A percentile compares a stretch with the other conserved stretches of the same genome.
Conservation (phyloP, 805 yeast species). For the Kurtzmaniella cleridarum region DNA sequence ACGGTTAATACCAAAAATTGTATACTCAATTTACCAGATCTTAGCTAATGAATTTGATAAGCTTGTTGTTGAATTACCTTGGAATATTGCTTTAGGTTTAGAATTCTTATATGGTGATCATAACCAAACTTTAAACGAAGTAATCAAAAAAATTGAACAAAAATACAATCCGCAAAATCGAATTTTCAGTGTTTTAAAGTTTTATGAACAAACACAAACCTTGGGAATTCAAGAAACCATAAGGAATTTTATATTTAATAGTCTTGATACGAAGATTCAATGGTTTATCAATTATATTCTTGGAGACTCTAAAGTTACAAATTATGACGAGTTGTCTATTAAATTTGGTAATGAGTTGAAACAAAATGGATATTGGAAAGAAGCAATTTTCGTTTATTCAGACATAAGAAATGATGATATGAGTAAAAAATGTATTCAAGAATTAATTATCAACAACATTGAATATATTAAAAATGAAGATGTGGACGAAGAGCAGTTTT, state of each 20-base stretch:
- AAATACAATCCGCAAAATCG: slow-evolving; percentile 13
- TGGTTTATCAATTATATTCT: slow-evolving; percentile 53
- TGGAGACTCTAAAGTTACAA: slow-evolving; percentile 8
- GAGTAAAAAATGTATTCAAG: slow-evolving; percentile 38
- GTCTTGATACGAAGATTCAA: slow-evolving; percentile 33
- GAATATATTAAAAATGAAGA: slow-evolving; percentile 18
- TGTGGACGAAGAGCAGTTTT: slow-evolving; percentile 24
- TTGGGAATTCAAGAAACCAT: slow-evolving; percentile 6
- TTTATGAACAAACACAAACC: slow-evolving; percentile 9
- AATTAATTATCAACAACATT: slow-evolving; percentile 29
- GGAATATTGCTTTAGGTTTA: slow-evolving; percentile 61
- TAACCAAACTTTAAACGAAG: slow-evolving; percentile 8
- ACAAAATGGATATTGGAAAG: slow-evolving; percentile 43
- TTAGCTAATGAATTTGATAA: slow-evolving; percentile 48
- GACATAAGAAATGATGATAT: slow-evolving; percentile 47
- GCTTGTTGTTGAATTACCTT: slow-evolving; percentile 45
- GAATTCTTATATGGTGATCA: slow-evolving; percentile 58
- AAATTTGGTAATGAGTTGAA: slow-evolving; percentile 47
- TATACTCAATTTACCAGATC: slow-evolving; percentile 59
- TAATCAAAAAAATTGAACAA: slow-evolving; percentile 6
- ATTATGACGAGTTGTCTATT: slow-evolving; percentile 22
- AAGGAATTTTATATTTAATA: slow-evolving; percentile 6
- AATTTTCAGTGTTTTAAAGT: slow-evolving; percentile 16
- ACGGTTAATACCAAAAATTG: slow-evolving; percentile 44
- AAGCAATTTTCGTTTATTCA: slow-evolving; percentile 58